A percentile compares a stretch with the other conserved stretches of the same genome.
phyloP scores from a whole-genome alignment of 345 rosid species.

The Gossypium longicalyx region DNA sequence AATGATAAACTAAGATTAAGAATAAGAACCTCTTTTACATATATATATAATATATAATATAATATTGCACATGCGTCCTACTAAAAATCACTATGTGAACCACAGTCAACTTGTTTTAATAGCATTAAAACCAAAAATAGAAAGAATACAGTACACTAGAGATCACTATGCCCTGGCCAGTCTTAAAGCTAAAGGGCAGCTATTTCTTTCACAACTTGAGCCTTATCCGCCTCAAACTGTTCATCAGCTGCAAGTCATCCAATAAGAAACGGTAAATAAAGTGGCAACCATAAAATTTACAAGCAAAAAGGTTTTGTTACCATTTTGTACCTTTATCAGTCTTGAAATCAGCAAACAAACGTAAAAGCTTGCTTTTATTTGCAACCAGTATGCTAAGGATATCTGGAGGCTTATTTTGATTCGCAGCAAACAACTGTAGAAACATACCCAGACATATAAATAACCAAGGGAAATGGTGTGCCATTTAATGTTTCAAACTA shows the following conservation, averaged over 20 bases:
- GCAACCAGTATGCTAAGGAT: slow-evolving; percentile 58
- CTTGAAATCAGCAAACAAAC: slow-evolving; percentile 70
- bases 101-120: slow-evolving; percentile 6
- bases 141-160: not conserved
- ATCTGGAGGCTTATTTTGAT: slow-evolving; percentile 66
- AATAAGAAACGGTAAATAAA: not conserved
- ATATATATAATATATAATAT: not conserved
- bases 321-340: slow-evolving; percentile 52
- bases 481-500: not conserved
- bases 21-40: not conserved
- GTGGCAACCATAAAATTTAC: not conserved
- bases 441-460: not conserved
- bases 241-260: slow-evolving; percentile 65
- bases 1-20: not conserved
- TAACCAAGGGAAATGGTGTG: not conserved
- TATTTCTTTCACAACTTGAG: slow-evolving; percentile 83
- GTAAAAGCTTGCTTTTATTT: slow-evolving; percentile 69
- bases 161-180: slow-evolving; percentile 13
- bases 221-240: slow-evolving; percentile 91
- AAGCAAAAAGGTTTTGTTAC: not conserved
- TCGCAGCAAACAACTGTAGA: slow-evolving; percentile 67
- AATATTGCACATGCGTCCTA: not conserved
- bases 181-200: slow-evolving; percentile 55
- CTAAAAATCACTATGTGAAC: slow-evolving; percentile 8
- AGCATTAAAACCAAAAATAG: too few species aligned